phyloP scores from a whole-genome alignment of 371 early-diverging fungal genomes.

The Haplosporangium sp. region DNA sequence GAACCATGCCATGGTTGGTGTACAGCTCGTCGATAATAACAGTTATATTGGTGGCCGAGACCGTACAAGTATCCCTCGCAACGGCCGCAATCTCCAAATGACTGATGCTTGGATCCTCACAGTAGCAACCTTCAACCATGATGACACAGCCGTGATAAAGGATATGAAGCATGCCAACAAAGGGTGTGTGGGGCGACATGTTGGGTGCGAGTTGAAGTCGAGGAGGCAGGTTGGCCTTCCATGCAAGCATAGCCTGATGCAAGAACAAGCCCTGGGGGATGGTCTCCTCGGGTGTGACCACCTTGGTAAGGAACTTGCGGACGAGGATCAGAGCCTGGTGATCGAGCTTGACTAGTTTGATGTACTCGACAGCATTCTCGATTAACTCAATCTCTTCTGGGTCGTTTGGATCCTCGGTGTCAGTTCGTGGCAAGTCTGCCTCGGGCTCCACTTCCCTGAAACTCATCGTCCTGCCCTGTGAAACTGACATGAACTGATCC shows the following conservation, averaged over 20 bases:
- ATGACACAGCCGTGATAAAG: constrained; percentile 65
- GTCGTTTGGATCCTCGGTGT: constrained; percentile 51
- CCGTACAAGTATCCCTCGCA: constrained; percentile 64
- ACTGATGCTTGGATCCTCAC: constrained; percentile 43
- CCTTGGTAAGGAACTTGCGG: constrained; percentile 54
- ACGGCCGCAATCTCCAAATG: constrained; percentile 48
- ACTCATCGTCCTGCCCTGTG: constrained; percentile 50
- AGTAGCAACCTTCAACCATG: constrained; percentile 68
- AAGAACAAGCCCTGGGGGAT: constrained; percentile 50
- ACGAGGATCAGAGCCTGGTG: constrained; percentile 51
- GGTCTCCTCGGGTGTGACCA: constrained; percentile 50
- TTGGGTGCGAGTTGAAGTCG: constrained; percentile 47
- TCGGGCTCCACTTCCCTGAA: constrained; percentile 54
- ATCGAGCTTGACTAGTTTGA: constrained; percentile 55
- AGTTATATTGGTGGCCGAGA: constrained; percentile 64
- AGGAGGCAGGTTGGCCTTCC: constrained; percentile 50
- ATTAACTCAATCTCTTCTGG: constrained; percentile 44
- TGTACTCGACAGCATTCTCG: constrained; percentile 48
- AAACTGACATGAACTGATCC: constrained; percentile 52
- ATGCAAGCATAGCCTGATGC: constrained; percentile 47
- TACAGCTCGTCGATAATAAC: constrained; percentile 60
- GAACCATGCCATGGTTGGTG: constrained; percentile 51
- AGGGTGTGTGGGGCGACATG: constrained; percentile 49
- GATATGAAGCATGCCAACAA: constrained; percentile 61
- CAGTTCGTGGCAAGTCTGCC: constrained; percentile 46